Evolutionary conservation across 1,284 basidiomycete species (phyloP).

Genomic region (Tylopilus sp.): DNA sequence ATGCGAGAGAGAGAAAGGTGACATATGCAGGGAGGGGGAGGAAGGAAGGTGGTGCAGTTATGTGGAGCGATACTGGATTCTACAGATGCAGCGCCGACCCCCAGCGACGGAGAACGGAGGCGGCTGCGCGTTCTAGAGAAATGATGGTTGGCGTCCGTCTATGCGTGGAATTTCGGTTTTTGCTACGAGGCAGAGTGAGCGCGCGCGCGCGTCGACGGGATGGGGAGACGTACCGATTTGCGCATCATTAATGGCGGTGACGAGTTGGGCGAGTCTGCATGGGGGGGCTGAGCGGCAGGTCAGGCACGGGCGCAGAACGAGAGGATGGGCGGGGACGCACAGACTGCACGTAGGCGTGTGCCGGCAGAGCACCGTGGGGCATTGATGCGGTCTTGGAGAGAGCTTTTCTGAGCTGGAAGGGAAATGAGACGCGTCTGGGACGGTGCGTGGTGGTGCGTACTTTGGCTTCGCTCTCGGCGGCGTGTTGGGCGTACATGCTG

Average conservation of each 20-base stretch:
- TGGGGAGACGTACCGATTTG: conserved; percentile 40
- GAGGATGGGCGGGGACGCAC: conserved; percentile 30
- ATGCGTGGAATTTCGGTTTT: conserved; percentile 35
- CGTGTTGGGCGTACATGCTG: conserved; percentile 61
- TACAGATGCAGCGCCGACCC: conserved; percentile 17
- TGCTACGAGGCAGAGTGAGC: conserved; percentile 11
- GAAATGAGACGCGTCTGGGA: conserved; percentile 13
- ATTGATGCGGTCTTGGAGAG: conserved; percentile 44
- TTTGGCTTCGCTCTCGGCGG: conserved; percentile 71
- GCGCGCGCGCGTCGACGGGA: background rate
- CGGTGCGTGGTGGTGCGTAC: conserved; percentile 32
- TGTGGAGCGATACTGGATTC: conserved; percentile 20
- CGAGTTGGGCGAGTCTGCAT: conserved; percentile 35
- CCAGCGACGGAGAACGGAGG: too few relatives aligned
- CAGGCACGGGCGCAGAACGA: background rate
- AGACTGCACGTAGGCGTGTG: conserved; percentile 36
- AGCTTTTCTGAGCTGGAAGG: conserved; percentile 45
- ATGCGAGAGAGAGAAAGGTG: conserved; percentile 14
- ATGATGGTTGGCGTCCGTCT: background rate
- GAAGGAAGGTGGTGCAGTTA: conserved; percentile 10
- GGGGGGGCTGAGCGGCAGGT: conserved; percentile 33
- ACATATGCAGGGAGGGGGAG: conserved; percentile 6
- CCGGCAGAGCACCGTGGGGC: conserved; percentile 29
- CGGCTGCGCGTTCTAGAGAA: too few relatives aligned
- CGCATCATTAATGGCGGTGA: conserved; percentile 55